Evolutionary conservation across 106 monocot species (phyloP).

Genomic region (Cymbidium sinense): DNA sequence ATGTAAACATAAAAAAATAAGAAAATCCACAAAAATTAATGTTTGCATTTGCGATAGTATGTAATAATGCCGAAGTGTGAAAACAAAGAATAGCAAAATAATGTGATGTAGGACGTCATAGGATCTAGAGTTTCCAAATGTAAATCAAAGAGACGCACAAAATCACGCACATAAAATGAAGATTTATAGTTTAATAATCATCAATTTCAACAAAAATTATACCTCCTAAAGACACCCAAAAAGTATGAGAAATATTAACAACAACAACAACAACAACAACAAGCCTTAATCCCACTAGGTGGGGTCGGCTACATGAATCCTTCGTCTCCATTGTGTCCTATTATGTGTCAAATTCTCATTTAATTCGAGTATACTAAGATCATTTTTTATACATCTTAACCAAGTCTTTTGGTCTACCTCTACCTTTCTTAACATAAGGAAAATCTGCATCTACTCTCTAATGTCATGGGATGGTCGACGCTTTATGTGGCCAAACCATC

Average conservation of each 20-base stretch:
- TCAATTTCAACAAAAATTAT: not conserved
- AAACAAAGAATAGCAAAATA: not conserved
- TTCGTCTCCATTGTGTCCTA: no score
- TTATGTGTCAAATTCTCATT: no score
- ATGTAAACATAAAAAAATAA: not conserved
- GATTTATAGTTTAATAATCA: not conserved
- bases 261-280: no score
- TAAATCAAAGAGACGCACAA: not conserved
- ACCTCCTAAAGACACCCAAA: not conserved
- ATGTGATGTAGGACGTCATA: not conserved
- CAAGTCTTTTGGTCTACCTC: no score
- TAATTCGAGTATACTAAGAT: no score
- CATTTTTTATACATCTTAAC: no score
- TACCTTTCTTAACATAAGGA: no score
- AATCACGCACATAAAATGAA: not conserved
- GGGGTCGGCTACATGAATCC: no score
- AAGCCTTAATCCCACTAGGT: no score
- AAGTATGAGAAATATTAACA: not conserved
- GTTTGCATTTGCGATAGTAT: not conserved
- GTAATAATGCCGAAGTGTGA: not conserved
- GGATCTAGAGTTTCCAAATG: not conserved
- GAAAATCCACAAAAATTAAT: not conserved
- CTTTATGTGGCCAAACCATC: no score
- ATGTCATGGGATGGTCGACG: no score
- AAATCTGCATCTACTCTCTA: no score